Percentiles rank a stretch among this genome's conserved stretches.
phyloP scores from a whole-genome alignment of 2,329 filamentous ascomycete species.

The Apiospora saccharicola region DNA sequence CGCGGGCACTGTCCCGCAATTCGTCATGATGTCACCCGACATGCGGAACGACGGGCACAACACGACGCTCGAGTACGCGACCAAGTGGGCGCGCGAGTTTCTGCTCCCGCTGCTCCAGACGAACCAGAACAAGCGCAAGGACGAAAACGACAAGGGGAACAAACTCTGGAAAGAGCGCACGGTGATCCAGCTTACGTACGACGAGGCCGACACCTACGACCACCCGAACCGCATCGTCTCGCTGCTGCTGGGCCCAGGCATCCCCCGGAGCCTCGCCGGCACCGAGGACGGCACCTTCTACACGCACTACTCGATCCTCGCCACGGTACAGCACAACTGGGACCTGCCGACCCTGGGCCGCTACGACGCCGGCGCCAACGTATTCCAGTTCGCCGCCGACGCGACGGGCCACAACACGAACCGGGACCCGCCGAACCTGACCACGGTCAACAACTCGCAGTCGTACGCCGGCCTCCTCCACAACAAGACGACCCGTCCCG shows the following conservation, averaged over 20 bases:
- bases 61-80: conserved; percentile 72
- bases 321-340: conserved; percentile 74
- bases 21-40: conserved; percentile 68
- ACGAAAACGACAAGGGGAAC: neutral
- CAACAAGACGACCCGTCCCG: conserved; percentile 42
- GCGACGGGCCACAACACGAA: conserved; percentile 62
- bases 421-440: conserved; percentile 46
- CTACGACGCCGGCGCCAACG: conserved; percentile 51
- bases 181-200: conserved; percentile 78
- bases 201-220: conserved; percentile 76
- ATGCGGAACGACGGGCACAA: conserved; percentile 77
- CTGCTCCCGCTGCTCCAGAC: conserved; percentile 68
- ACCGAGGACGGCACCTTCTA: conserved; percentile 75
- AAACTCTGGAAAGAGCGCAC: conserved; percentile 72
- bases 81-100: conserved; percentile 72
- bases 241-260: conserved; percentile 75
- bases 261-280: conserved; percentile 69
- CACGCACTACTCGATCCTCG: conserved; percentile 60
- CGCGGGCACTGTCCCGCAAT: conserved; percentile 67
- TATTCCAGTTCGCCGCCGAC: conserved; percentile 66
- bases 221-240: conserved; percentile 73
- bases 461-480: conserved; percentile 53
- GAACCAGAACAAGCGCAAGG: neutral
- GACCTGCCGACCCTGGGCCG: conserved; percentile 56
- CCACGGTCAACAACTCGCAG: conserved; percentile 47